phyloP scores from a whole-genome alignment of 2,329 filamentous ascomycete species.

The Boeremia exigua region DNA sequence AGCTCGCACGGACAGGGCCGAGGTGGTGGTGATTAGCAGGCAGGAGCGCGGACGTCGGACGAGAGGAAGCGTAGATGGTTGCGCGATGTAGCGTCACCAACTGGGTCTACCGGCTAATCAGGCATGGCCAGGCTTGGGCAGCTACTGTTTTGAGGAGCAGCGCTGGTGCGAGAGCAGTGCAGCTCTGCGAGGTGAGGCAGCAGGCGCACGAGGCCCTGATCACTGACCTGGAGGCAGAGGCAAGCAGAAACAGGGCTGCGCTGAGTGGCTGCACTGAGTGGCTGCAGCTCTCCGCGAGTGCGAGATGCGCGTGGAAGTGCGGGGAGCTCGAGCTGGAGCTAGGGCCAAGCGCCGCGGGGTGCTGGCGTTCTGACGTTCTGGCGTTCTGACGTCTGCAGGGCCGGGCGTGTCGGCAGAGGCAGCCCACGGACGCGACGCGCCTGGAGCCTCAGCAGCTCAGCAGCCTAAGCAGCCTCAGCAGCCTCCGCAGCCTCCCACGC shows the following conservation, averaged over 20 bases:
- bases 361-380: too few relatives aligned
- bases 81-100: conserved; percentile 23
- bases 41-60: conserved; percentile 46
- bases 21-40: conserved; percentile 31
- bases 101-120: conserved; percentile 39
- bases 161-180: conserved; percentile 6
- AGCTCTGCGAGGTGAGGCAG: neutral
- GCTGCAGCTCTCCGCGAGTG: too few relatives aligned
- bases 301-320: neutral
- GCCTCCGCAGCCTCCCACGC: too few relatives aligned
- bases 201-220: neutral
- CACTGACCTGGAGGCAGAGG: neutral
- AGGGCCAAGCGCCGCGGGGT: neutral
- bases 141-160: too few relatives aligned
- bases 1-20: conserved; percentile 34
- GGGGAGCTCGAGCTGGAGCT: neutral
- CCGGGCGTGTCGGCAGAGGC: too few relatives aligned
- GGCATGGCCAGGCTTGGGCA: conserved; percentile 19
- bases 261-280: neutral
- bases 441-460: too few relatives aligned
- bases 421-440: conserved; percentile 1
- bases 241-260: conserved; percentile 2
- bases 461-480: too few relatives aligned
- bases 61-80: conserved; percentile 43
- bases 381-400: too few relatives aligned